phyloP scores from a whole-genome alignment of 2,329 filamentous ascomycete species.

The Aspergillus sp. region DNA sequence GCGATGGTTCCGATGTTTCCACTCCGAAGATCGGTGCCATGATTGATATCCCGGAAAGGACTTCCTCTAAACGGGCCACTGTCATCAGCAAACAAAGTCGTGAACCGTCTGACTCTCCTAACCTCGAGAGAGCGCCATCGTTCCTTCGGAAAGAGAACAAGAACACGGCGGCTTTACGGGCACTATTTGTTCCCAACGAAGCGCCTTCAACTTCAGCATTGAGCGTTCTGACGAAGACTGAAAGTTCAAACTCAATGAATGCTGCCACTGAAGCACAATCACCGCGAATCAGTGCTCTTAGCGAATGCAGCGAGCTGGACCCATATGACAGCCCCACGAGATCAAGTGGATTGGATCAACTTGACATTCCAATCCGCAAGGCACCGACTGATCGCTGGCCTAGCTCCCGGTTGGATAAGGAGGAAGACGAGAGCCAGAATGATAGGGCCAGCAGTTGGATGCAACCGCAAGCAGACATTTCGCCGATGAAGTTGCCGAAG shows the following conservation, averaged over 20 bases:
- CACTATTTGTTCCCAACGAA: constrained; percentile 25
- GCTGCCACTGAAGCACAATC: constrained; percentile 27
- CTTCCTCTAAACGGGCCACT: constrained; percentile 26
- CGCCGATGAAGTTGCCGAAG: constrained; percentile 10
- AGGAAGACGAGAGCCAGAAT: constrained; percentile 12
- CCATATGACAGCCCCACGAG: constrained; percentile 18
- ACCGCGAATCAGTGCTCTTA: constrained; percentile 34
- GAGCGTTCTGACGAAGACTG: constrained; percentile 24
- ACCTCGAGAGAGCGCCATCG: constrained; percentile 28
- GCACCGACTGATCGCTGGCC: constrained; percentile 9
- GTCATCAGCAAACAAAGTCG: constrained; percentile 9
- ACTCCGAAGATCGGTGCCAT: constrained; percentile 19
- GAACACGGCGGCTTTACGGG: constrained; percentile 31
- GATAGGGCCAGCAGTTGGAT: constrained; percentile 26
- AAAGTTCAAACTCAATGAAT: constrained; percentile 27
- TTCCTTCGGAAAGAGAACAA: constrained; percentile 29
- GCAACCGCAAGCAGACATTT: constrained; percentile 13
- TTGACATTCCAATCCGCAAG: constrained; percentile 22
- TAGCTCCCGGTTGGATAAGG: constrained; percentile 8
- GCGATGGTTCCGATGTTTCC: constrained; percentile 15
- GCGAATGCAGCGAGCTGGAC: constrained; percentile 36
- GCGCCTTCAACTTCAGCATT: constrained; percentile 17
- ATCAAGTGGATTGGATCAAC: constrained; percentile 14
- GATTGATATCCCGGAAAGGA: constrained; percentile 31
- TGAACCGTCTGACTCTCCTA: constrained; percentile 15